These are phyloP conservation scores for Juglanconis oblonga DNA, from an alignment of 2,329 filamentous ascomycete species.

Conservation along the genomic window DNA sequence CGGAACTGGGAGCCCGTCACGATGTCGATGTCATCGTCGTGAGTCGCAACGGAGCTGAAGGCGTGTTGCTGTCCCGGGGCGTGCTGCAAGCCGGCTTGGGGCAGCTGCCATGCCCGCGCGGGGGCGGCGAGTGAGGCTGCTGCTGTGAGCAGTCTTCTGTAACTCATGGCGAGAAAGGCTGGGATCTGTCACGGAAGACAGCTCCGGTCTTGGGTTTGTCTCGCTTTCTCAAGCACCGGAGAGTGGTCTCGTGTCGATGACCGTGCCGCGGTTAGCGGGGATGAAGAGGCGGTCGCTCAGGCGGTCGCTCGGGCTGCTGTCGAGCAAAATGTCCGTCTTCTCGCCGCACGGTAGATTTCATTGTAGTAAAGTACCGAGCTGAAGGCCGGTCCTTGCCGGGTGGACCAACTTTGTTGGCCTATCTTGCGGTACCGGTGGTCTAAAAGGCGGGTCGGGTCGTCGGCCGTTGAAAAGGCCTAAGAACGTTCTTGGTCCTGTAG, in stretches of 20 bases:
- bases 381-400: too few relatives aligned
- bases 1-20: slow-evolving; percentile 39
- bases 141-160: not conserved
- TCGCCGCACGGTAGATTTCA: too few relatives aligned
- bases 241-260: too few relatives aligned
- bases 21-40: slow-evolving; percentile 36
- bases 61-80: slow-evolving; percentile 1
- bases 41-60: not conserved
- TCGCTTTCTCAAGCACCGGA: too few relatives aligned
- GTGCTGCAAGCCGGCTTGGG: not conserved
- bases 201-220: too few relatives aligned
- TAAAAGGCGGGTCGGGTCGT: not conserved
- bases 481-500: too few relatives aligned
- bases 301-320: too few relatives aligned
- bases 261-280: too few relatives aligned
- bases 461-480: too few relatives aligned
- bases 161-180: slow-evolving; percentile 1
- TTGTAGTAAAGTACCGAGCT: too few relatives aligned
- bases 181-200: not conserved
- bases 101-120: slow-evolving; percentile 11
- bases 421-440: not conserved
- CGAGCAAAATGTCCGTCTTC: too few relatives aligned
- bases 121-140: not conserved
- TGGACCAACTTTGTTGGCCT: not conserved
- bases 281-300: too few relatives aligned